Evolutionary conservation across 2,329 filamentous ascomycete species (phyloP).

Genomic region (Alternaria rosae): DNA sequence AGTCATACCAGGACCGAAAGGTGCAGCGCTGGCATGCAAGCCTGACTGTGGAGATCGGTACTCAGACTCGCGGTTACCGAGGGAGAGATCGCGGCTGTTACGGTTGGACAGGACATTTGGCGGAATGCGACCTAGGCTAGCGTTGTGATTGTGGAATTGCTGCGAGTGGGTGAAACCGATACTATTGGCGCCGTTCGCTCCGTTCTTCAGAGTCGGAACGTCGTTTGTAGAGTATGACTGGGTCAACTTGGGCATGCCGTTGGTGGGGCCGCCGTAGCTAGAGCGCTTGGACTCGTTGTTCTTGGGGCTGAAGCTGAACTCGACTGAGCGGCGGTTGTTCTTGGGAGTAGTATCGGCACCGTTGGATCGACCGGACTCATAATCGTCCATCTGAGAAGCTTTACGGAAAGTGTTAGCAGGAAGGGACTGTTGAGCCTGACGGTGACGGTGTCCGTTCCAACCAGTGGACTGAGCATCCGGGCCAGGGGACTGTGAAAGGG

Average conservation of each 20-base stretch:
- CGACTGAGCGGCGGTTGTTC: slow-evolving; percentile 58
- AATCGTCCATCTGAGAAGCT: slow-evolving; percentile 46
- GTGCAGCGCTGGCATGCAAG: slow-evolving; percentile 79
- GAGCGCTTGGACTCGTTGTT: slow-evolving; percentile 54
- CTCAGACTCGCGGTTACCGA: slow-evolving; percentile 56
- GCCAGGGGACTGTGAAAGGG: slow-evolving; percentile 71
- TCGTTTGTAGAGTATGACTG: slow-evolving; percentile 92
- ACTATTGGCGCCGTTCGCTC: slow-evolving; percentile 50
- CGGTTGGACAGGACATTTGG: slow-evolving; percentile 69
- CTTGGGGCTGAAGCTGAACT: slow-evolving; percentile 53
- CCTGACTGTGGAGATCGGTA: slow-evolving; percentile 71
- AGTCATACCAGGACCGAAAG: slow-evolving; percentile 74
- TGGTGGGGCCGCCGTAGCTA: slow-evolving; percentile 60
- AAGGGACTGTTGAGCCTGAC: slow-evolving; percentile 68
- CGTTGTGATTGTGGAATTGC: slow-evolving; percentile 75
- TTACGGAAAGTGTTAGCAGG: slow-evolving; percentile 62
- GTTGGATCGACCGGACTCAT: slow-evolving; percentile 45
- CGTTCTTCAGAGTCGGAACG: slow-evolving; percentile 81
- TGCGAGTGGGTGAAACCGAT: slow-evolving; percentile 59
- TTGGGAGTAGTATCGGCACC: slow-evolving; percentile 52
- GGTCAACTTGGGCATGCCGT: slow-evolving; percentile 77
- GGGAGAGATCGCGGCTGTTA: slow-evolving; percentile 75
- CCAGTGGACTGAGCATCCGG: slow-evolving; percentile 65
- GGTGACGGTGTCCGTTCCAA: slow-evolving; percentile 71
- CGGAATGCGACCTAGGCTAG: slow-evolving; percentile 81